These are phyloP conservation scores for Neurospora intermedia DNA, from an alignment of 495 filamentous ascomycete species.

Conservation along the genomic window DNA sequence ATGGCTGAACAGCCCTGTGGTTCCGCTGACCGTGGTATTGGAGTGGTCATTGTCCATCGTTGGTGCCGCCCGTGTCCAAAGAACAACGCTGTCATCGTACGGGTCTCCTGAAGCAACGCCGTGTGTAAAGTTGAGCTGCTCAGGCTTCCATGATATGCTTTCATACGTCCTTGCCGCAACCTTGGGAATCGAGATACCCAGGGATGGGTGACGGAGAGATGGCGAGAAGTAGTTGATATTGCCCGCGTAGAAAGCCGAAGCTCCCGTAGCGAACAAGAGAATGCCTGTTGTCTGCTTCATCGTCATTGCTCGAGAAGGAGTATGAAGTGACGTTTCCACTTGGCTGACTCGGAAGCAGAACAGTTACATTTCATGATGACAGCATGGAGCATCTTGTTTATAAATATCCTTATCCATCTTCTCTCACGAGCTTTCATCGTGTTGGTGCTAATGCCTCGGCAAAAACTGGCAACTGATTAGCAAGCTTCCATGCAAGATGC, in stretches of 20 bases:
- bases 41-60: conserved; percentile 40
- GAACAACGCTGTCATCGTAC: conserved; percentile 50
- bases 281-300: not conserved
- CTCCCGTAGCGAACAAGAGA: not conserved
- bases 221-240: conserved; percentile 53
- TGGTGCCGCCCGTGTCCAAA: conserved; percentile 59
- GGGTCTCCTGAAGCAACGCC: conserved; percentile 63
- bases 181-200: conserved; percentile 43
- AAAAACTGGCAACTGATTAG: not conserved
- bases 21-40: conserved; percentile 44
- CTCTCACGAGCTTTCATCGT: not conserved
- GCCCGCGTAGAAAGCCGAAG: conserved; percentile 21
- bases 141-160: conserved; percentile 27
- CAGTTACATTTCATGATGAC: not conserved
- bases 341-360: not conserved
- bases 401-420: not conserved
- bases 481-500: not conserved
- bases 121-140: conserved; percentile 51
- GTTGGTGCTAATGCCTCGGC: not conserved
- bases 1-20: conserved; percentile 46
- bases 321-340: not conserved
- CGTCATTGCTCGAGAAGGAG: not conserved
- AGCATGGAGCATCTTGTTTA: not conserved
- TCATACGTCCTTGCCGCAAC: conserved; percentile 26
- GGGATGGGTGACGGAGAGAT: conserved; percentile 44